A percentile compares a stretch with the other conserved stretches of the same genome.
phyloP scores from a whole-genome alignment of 257 asterid species.

The Solanum dulcamara region DNA sequence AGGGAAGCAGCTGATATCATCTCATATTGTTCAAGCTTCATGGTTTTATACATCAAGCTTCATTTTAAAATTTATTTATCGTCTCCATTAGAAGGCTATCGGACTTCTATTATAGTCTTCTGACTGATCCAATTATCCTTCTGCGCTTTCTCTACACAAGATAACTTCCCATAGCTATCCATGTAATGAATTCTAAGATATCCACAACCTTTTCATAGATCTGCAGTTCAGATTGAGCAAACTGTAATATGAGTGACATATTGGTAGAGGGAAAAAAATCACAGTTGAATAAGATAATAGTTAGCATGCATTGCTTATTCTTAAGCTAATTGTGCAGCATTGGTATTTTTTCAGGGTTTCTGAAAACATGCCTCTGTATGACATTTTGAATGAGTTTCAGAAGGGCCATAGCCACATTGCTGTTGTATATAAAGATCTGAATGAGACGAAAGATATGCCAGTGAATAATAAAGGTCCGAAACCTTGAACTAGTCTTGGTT shows the following conservation, averaged over 20 bases:
- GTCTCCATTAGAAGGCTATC: neutral
- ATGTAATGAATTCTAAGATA: neutral
- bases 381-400: slow-evolving; percentile 91
- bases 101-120: neutral
- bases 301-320: neutral
- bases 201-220: neutral
- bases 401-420: slow-evolving; percentile 99
- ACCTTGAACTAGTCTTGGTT: neutral
- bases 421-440: slow-evolving; percentile 66
- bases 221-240: neutral
- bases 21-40: neutral
- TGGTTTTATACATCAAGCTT: neutral
- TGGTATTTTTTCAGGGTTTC: slow-evolving; percentile 52
- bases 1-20: neutral
- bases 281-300: neutral
- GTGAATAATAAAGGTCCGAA: slow-evolving; percentile 37
- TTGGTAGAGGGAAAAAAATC: neutral
- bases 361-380: slow-evolving; percentile 92
- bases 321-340: neutral
- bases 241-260: neutral
- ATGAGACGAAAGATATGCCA: slow-evolving; percentile 44
- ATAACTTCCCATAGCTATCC: neutral
- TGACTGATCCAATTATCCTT: neutral
- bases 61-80: neutral
- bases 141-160: neutral